Percentiles rank a stretch among this genome's conserved stretches.
Evolutionary conservation across 2,329 filamentous ascomycete species (phyloP).

Genomic region (Aspergillus ochraceoroseus): DNA sequence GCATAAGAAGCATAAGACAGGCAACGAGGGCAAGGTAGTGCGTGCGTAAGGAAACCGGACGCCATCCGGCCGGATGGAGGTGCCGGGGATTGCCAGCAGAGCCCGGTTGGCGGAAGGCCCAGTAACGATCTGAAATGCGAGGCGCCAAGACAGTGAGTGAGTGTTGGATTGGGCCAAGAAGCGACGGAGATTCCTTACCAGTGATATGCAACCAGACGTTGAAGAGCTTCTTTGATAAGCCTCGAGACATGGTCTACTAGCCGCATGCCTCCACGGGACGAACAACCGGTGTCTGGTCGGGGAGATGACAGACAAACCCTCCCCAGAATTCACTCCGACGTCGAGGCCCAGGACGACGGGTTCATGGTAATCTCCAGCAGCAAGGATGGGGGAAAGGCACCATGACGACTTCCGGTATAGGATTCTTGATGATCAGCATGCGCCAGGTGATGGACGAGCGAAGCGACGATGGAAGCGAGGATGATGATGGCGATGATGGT

Average conservation of each 20-base stretch:
- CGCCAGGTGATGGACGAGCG: slow-evolving; percentile 6
- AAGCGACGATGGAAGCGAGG: neutral
- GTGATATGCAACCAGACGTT: slow-evolving; percentile 17
- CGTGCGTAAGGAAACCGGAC: slow-evolving; percentile 32
- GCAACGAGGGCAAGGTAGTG: slow-evolving; percentile 26
- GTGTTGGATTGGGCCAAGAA: neutral
- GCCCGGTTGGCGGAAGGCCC: slow-evolving; percentile 9
- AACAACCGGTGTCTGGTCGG: slow-evolving; percentile 4
- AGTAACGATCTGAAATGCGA: slow-evolving; percentile 13
- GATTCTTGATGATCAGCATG: neutral
- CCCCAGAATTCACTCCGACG: slow-evolving; percentile 7
- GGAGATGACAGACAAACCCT: neutral
- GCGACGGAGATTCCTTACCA: slow-evolving; percentile 5
- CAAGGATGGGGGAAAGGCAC: neutral
- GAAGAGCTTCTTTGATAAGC: slow-evolving; percentile 13
- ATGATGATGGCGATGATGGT: slow-evolving; percentile 1
- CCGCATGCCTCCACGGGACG: slow-evolving; percentile 16
- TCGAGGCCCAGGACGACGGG: neutral
- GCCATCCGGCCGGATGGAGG: slow-evolving; percentile 24
- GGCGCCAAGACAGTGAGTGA: neutral
- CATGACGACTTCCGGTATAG: neutral
- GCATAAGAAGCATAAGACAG: slow-evolving; percentile 24
- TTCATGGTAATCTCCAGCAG: slow-evolving; percentile 4
- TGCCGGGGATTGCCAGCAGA: slow-evolving; percentile 11
- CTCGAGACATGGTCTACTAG: slow-evolving; percentile 18